These are phyloP conservation scores for Blastobotrys serpentis DNA, from an alignment of 1,139 yeast genomes.

Conservation along the genomic window DNA sequence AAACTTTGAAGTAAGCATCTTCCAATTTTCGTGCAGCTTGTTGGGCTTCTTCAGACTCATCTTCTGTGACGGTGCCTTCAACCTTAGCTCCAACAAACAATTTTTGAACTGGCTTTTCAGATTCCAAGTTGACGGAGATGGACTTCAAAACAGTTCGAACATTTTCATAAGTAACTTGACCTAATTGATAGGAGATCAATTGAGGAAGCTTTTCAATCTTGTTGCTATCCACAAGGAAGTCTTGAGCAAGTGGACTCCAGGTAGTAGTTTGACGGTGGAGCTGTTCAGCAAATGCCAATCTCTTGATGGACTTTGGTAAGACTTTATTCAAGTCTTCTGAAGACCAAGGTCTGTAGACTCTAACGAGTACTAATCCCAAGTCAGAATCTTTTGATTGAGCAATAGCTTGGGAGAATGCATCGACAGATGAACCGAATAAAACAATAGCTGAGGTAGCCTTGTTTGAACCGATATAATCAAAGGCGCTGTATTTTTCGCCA, in stretches of 20 bases:
- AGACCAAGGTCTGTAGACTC: conserved; percentile 72
- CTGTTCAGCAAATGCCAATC: conserved; percentile 67
- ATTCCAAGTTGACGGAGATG: conserved; percentile 52
- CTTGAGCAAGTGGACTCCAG: conserved; percentile 70
- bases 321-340: conserved; percentile 49
- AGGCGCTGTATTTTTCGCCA: conserved; percentile 29
- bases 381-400: conserved; percentile 36
- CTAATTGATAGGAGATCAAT: conserved; percentile 59
- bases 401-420: conserved; percentile 47
- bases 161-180: conserved; percentile 48
- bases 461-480: conserved; percentile 44
- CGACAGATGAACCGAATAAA: conserved; percentile 57
- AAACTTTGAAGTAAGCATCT: conserved; percentile 72
- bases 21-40: conserved; percentile 57
- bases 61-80: conserved; percentile 18
- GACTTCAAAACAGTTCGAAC: conserved; percentile 49
- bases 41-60: conserved; percentile 39
- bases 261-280: conserved; percentile 47
- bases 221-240: conserved; percentile 62
- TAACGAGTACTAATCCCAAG: conserved; percentile 55
- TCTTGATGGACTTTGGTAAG: conserved; percentile 56
- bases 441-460: conserved; percentile 54
- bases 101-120: conserved; percentile 60
- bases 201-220: conserved; percentile 42
- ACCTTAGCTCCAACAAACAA: conserved; percentile 53